Evolutionary conservation across 192 early-diverging fungal species (phyloP), one percentile per base, ranked within the genome.

Genomic region (Coemansia biformis): DNA sequence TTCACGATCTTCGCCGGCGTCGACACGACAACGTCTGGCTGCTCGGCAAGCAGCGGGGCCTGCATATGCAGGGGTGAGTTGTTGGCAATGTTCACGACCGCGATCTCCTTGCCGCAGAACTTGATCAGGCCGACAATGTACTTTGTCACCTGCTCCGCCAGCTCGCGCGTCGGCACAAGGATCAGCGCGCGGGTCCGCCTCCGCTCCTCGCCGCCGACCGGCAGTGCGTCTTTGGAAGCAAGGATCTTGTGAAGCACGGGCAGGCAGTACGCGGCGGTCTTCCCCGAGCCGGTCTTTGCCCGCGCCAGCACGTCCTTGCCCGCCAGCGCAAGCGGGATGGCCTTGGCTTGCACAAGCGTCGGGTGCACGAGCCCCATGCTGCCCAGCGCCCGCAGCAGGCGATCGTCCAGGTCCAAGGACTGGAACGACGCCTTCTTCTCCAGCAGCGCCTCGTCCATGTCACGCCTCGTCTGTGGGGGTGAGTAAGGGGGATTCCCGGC

Each of bases 211-310:
- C 57, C 67, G 46, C 23, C 55, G 12, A 49, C 43, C 1, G 61
- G 46, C 19, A 57, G 46, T 55, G 77, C 78, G 44, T 83, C 81
- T 55, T 92, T 92, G 26, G 65, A 57, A 7, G 66, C 44, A 29
- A 98, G 70, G 16, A 98, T 90, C 63, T 92, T 92, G 76, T 96
- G 92, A 19, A 96, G 63, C 14, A 96, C 67, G 1, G 96, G 93
- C 18, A 96, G 59, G 42, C 85, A 82, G 69, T 93, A 99, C 4
- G 96, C 96, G 14, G 92, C 89, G 6, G 96, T 97, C 72, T 99
- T 99, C 53, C 96, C 96, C 19, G 86, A 90, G 22, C 96, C 96
- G 0, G 93, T 99, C 38, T 89, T 79, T 17, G 96, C 93, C 34
- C 85, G 76, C 10, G 92, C 96, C 35, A 96, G 73, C 41, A 99